Base-by-base conservation (phyloP, 305 asterid species). In the Solanum hybrid region DNA sequence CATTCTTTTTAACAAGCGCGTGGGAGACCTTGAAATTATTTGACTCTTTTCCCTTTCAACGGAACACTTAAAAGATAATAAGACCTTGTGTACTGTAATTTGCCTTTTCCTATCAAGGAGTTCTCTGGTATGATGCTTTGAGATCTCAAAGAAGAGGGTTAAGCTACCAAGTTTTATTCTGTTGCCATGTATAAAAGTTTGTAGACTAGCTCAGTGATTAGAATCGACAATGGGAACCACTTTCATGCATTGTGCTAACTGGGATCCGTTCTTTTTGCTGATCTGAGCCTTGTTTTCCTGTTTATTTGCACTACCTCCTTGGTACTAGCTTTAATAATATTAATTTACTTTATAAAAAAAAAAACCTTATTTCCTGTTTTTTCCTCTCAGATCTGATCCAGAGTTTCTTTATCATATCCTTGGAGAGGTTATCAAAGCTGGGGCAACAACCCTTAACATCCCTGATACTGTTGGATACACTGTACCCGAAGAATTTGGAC, bases 401-500 rank as follows among this genome's bases (percentile, higher is more conserved):
- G 93, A 95, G 84, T 97, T 97, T 90, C 98, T 97, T 77, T 97
- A 97, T 91, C 93, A 94, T 90, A 96, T 97, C 89, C 95, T 97
- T 89, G 99, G 95, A 85, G 99, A 97, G 93, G 98, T 97, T 88
- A 97, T 97, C 75, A 94, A 94, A 94, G 98, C 97, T 13, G 99
- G 99, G 75, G 99, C 99, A 22, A 96, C 99, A 88, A 97, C 99
- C 88, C 97, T 97, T 85, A 97, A 97, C 94, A 97, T 97, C 87
- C 99, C 99, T 18, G 99, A 97, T 92, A 97, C 99, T 64, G 99
- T 96, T 89, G 99, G 99, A 87, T 96, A 94, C 91, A 96, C 92
- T 36, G 67, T 96, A 89, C 98, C 97, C 4, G 20, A 82, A 88
- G 98, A 97, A 92, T 97, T 95, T 90, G 99, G 99, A 86, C 94